Base-by-base conservation (phyloP, 2,329 filamentous ascomycete species). In the Aspergillus aculeatinus region DNA sequence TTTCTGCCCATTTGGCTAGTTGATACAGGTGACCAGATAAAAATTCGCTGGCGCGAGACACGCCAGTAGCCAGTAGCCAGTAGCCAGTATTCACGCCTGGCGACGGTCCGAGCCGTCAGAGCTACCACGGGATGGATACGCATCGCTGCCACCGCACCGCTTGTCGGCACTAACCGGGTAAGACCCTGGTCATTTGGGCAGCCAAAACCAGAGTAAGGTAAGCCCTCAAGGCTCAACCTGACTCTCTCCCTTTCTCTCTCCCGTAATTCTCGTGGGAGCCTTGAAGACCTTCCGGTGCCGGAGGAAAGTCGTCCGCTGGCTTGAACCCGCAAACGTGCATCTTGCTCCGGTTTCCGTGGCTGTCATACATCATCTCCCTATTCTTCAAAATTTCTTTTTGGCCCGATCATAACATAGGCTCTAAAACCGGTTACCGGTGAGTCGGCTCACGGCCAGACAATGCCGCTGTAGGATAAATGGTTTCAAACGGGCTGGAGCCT, bases 81-180 rank as follows among this genome's bases (percentile, higher is more conserved):
- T 56, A 12, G 33, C 51, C 53, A 63, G 60, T 56, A 44, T 16
- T 9, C 53, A 63, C 60, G 58, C 56, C 56, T 57, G 56, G 64
- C 48, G 56, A 71, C 68, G 67, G 68, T 69, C 70, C 69, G 69
- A 72, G 61, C 67, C 70, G 69, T 63, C 65, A 69, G 62, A 63
- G 39, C 39, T 44, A 60, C 66, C 65, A 62, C 57, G 58, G 59
- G 60, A 60, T 58, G 31, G 29, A 19, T 44, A 44, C 39, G 39
- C 39, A 44, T 44, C 39, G 39, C 39, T 44, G 39, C 56, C 57
- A 65, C 62, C 51, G 59, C 57, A 67, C 49, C 48, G 39, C 48
- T 55, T 60, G 63, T 64, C 66, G 62, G 62, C 59, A 61, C 53
- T 60, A 61, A 59, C 62, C 62, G 49, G 57, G 44, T 48, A 63